Evolutionary conservation across 2,329 filamentous ascomycete species (phyloP), one percentile per base, ranked within the genome.

Genomic region (Grosmannia serpens): DNA sequence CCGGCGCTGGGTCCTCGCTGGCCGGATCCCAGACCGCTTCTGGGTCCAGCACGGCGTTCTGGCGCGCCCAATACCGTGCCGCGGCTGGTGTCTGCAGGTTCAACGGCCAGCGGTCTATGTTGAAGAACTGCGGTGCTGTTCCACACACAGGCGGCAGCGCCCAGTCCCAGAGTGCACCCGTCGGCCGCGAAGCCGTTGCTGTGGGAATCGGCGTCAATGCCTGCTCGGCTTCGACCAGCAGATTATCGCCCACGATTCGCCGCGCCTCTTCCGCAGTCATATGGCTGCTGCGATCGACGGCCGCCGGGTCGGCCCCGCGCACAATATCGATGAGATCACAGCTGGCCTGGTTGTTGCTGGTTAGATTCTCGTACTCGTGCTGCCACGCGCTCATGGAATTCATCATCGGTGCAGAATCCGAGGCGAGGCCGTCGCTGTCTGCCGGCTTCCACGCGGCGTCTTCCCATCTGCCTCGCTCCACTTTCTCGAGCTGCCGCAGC

Each of bases 71-170:
- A 17, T 8, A 15, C 31, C 17, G 22, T n/a, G 1, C n/a, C 6
- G 10, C 31, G 6, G 65, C 62, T 27, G 65, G 55, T 8, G 60
- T 66, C 62, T 78, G 74, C 56, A 74, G 64, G 29, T 72, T 64
- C 24, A 74, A 50, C 41, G 77, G 77, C 78, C 78, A 82, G 46
- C 76, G 72, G 64, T 75, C 69, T 51, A 81, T 66, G 61, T 68
- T 66, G 67, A 77, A 81, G 65, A 71, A 80, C 7, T 64, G 62
- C 52, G 62, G 65, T 56, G 63, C 54, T 49, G n/a, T 27, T 13
- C 65, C 65, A 20, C 64, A 63, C 9, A 67, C 65, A 22, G 51
- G 50, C 1, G 65, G 60, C 38, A 59, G 49, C 7, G 69, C 72
- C 68, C 70, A 73, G 61, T 70, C 68, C 72, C 72, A 74, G 55